Conservation (phyloP, 2,329 filamentous ascomycete genomes). For the Onygena corvina region DNA sequence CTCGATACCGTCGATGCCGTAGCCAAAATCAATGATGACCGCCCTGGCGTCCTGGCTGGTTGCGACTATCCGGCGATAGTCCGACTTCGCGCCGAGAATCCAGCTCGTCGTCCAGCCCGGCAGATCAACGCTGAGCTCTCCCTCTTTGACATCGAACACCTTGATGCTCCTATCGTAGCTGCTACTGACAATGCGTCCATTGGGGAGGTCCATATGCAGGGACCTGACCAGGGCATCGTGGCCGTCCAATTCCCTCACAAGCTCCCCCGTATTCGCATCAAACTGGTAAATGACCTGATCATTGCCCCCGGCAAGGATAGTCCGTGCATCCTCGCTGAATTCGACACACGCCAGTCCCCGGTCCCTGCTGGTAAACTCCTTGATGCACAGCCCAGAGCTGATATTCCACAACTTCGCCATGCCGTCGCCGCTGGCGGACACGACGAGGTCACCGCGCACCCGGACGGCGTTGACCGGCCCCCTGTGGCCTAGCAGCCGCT, state of each 20-base stretch:
- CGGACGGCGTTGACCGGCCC: constrained; percentile 96
- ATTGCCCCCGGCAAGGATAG: constrained; percentile 86
- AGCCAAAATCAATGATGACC: constrained; percentile 84
- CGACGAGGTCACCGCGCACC: constrained; percentile 80
- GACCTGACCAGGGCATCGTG: constrained; percentile 80
- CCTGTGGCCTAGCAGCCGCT: constrained; percentile 69
- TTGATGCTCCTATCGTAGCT: constrained; percentile 95
- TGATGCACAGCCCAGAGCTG: constrained; percentile 72
- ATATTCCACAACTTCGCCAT: constrained; percentile 93
- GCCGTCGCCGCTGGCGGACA: constrained; percentile 88
- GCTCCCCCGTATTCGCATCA: constrained; percentile 79
- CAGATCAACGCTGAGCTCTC: constrained; percentile 66
- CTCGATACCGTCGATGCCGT: constrained; percentile 38
- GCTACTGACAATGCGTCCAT: constrained; percentile 75
- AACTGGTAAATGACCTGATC: constrained; percentile 94
- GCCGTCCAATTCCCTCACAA: constrained; percentile 66
- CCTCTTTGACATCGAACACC: constrained; percentile 77
- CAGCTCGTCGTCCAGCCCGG: constrained; percentile 94
- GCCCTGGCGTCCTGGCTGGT: constrained; percentile 90
- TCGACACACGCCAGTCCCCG: constrained; percentile 92
- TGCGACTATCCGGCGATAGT: constrained; percentile 87
- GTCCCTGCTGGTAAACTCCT: constrained; percentile 80
- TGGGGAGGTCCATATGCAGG: constrained; percentile 77
- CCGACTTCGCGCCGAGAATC: constrained; percentile 91
- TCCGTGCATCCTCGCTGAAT: constrained; percentile 88